A percentile compares a stretch with the other conserved stretches of the same genome.
Conservation (phyloP, 257 asterid species). For the Ilex asprella region DNA sequence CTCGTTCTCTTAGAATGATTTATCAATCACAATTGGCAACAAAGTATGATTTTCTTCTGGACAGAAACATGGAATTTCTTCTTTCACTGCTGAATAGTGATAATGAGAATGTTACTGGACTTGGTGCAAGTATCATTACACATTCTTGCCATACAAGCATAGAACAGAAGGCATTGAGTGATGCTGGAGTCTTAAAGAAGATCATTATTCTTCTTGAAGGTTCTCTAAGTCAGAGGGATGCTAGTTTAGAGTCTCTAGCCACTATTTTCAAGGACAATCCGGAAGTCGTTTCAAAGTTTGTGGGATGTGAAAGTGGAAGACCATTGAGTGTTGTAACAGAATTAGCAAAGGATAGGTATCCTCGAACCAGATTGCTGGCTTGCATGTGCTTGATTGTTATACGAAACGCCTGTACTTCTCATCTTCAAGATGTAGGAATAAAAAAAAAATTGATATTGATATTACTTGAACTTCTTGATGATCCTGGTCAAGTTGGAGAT, state of each 20-base stretch:
- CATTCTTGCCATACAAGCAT: constrained; percentile 70
- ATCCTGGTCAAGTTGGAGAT: constrained; percentile 92
- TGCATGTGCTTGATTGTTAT: constrained; percentile 67
- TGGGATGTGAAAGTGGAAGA: constrained; percentile 67
- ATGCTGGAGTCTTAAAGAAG: constrained; percentile 64
- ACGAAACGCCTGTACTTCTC: constrained; percentile 48
- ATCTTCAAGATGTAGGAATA: constrained; percentile 52
- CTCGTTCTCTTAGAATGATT: constrained; percentile 85
- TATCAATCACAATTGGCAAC: constrained; percentile 89
- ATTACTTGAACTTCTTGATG: constrained; percentile 77
- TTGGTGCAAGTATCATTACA: constrained; percentile 80
- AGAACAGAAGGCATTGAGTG: constrained; percentile 71
- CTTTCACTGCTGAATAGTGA: constrained; percentile 59
- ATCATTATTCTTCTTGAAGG: constrained; percentile 77
- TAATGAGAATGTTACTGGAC: constrained; percentile 81
- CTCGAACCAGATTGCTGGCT: constrained; percentile 81
- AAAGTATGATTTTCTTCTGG: constrained; percentile 61
- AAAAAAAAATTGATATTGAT: constrained; percentile 52
- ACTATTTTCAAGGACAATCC: constrained; percentile 62
- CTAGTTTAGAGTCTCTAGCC: constrained; percentile 82
- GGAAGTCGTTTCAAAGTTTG: constrained; percentile 55
- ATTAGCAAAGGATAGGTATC: constrained; percentile 65
- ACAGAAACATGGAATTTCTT: constrained; percentile 62
- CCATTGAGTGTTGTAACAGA: constrained; percentile 51
- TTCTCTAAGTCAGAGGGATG: constrained; percentile 68